These are phyloP conservation scores for Chalciporus sphaerocephalus DNA, from an alignment of 768 basidiomycete genomes.

Conservation along the genomic window DNA sequence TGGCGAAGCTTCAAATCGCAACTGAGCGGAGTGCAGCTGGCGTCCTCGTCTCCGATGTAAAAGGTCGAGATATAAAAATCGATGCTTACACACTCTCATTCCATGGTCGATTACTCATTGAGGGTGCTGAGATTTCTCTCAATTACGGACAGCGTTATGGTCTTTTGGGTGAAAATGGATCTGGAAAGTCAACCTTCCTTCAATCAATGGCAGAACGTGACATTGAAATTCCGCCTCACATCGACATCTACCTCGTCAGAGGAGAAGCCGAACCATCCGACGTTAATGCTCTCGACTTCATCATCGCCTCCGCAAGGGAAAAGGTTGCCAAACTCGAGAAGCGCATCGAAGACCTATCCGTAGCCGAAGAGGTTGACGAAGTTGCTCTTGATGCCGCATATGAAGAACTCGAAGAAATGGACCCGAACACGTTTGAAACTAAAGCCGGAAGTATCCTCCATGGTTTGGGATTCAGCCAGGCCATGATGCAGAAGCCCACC, in stretches of 20 bases:
- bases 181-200: slow-evolving; percentile 99
- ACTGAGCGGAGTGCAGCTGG: slow-evolving; percentile 93
- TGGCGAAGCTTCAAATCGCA: slow-evolving; percentile 86
- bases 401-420: slow-evolving; percentile 95
- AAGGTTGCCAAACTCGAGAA: slow-evolving; percentile 93
- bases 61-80: slow-evolving; percentile 96
- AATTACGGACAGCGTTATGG: slow-evolving; percentile 95
- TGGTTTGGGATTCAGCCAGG: slow-evolving; percentile 86
- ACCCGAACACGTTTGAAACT: slow-evolving; percentile 90
- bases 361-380: slow-evolving; percentile 89
- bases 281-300: slow-evolving; percentile 95
- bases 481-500: slow-evolving; percentile 95
- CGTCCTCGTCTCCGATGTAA: slow-evolving; percentile 87
- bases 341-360: slow-evolving; percentile 87
- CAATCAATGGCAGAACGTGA: slow-evolving; percentile 95
- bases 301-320: slow-evolving; percentile 83
- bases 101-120: slow-evolving; percentile 85
- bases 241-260: slow-evolving; percentile 95
- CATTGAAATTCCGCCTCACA: slow-evolving; percentile 88
- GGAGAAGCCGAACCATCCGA: slow-evolving; percentile 96
- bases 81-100: slow-evolving; percentile 94
- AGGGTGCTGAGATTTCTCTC: slow-evolving; percentile 62
- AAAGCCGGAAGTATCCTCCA: slow-evolving; percentile 97
- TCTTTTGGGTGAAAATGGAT: slow-evolving; percentile 94
- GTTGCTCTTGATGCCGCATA: slow-evolving; percentile 82